Evolutionary conservation across 768 basidiomycete genomes (phyloP), one percentile per base, ranked within the genome.

Genomic region (Calocybe gangraenosa): DNA sequence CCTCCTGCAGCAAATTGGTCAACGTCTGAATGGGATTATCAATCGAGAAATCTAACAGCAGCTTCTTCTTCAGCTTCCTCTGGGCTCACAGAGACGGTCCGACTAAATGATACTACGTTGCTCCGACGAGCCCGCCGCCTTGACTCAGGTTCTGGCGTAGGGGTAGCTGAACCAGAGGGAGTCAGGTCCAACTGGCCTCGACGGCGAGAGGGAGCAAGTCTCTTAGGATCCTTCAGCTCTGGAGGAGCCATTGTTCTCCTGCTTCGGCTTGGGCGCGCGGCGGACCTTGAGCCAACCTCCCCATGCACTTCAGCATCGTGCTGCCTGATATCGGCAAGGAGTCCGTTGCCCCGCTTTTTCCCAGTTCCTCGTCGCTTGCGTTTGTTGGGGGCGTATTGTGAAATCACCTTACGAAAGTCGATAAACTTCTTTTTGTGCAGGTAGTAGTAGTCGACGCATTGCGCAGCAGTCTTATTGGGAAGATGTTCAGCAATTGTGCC

Each of bases 381-480:
- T 57, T 84, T 84, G 48, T 77, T 81, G 0, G 81, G 77, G 11
- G 79, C 83, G 51, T 79, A 76, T 54, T 76, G 78, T 37, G 80
- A 68, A 18, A 91, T 73, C 13, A 87, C 80, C 53, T 82, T 79
- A 45, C 88, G 80, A 66, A 92, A 94, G 65, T 93, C 86, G 58
- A 93, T 89, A 30, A 76, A 65, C 55, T 76, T 77, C 67, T 92
- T 92, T 75, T 97, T 98, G 68, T 93, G 89, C 40, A 95, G 70
- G 63, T 98, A 98, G 65, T 97, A 98, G 65, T 82, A 95, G 39
- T 85, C 79, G 37, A 97, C 88, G 59, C 93, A 96, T 73, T 96
- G 88, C 0, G 83, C 73, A 1, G 89, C 70, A 1, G 89, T 84
- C 74, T 96, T 97, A 71, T 90, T 75, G 3, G 86, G 80, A 10